Evolutionary conservation across 176 grass and related monocot genomes (phyloP).

Genomic region (Carex littledalei): DNA sequence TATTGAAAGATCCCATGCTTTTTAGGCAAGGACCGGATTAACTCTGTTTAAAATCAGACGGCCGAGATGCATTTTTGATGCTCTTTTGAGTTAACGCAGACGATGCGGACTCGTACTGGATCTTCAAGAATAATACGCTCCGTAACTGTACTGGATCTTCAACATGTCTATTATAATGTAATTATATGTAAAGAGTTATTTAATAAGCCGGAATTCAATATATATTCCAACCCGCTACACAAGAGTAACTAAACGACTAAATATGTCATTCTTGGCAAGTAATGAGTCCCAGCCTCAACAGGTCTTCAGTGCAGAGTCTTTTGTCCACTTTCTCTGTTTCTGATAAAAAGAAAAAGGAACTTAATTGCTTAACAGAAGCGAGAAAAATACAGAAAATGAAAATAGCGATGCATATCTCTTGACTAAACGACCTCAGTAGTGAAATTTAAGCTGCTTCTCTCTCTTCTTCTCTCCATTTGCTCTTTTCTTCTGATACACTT

Average conservation of each 20-base stretch:
- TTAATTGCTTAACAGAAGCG: neutral
- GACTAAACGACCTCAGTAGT: constrained; percentile 1
- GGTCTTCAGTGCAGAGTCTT: neutral
- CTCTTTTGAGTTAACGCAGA: too few species aligned
- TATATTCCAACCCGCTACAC: neutral
- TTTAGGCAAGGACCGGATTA: too few species aligned
- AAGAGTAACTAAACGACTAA: neutral
- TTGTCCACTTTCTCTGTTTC: neutral
- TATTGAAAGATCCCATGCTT: too few species aligned
- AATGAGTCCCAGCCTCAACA: neutral
- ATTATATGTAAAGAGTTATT: neutral
- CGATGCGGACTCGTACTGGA: too few species aligned
- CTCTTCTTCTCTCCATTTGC: neutral
- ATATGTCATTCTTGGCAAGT: neutral
- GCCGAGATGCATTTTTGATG: too few species aligned
- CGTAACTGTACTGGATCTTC: neutral
- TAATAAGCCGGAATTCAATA: neutral
- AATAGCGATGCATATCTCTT: neutral
- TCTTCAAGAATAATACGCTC: too few species aligned
- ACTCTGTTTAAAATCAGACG: too few species aligned
- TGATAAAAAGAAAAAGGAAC: neutral
- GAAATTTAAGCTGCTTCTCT: neutral
- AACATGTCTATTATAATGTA: neutral
- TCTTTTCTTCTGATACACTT: neutral
- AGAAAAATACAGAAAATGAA: constrained; percentile 3